These are phyloP conservation scores for Leishmania lainsoni DNA, from an alignment of 208 protist genomes.

Conservation along the genomic window DNA sequence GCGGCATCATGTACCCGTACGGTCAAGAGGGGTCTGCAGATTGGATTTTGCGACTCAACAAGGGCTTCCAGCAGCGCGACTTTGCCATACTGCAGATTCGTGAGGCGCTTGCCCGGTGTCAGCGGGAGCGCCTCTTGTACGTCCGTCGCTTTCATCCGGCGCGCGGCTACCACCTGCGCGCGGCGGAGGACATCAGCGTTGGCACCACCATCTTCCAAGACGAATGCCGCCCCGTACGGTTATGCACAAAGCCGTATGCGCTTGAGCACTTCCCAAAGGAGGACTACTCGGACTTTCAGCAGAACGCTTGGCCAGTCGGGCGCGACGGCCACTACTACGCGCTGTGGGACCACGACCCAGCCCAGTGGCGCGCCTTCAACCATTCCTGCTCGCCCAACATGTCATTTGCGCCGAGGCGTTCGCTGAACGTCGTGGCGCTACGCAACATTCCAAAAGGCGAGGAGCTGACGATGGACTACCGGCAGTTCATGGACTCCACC, in stretches of 20 bases:
- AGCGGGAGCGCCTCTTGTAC: conserved; percentile 49
- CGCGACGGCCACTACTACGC: conserved; percentile 80
- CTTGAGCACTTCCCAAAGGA: conserved; percentile 39
- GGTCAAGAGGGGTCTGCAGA: conserved; percentile 87
- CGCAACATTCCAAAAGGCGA: conserved; percentile 76
- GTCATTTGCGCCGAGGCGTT: conserved; percentile 56
- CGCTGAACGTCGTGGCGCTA: conserved; percentile 72
- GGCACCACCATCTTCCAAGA: conserved; percentile 69
- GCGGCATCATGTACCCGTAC: conserved; percentile 90
- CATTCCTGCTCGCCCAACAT: conserved; percentile 89
- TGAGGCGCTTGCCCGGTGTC: conserved; percentile 56
- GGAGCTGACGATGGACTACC: conserved; percentile 92
- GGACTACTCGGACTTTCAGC: conserved; percentile 65
- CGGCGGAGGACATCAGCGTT: conserved; percentile 50
- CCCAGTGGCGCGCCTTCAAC: conserved; percentile 74
- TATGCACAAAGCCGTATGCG: conserved; percentile 84
- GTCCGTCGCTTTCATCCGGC: conserved; percentile 49
- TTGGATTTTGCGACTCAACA: conserved; percentile 80
- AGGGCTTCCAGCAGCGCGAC: conserved; percentile 71
- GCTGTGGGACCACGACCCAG: conserved; percentile 74
- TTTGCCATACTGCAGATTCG: conserved; percentile 84
- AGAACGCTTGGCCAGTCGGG: conserved; percentile 79
- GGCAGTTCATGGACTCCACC: conserved; percentile 78
- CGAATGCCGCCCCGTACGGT: conserved; percentile 60
- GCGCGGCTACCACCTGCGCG: conserved; percentile 74